Conservation (phyloP, 2,329 filamentous ascomycete species). For the Biscogniauxia marginata region DNA sequence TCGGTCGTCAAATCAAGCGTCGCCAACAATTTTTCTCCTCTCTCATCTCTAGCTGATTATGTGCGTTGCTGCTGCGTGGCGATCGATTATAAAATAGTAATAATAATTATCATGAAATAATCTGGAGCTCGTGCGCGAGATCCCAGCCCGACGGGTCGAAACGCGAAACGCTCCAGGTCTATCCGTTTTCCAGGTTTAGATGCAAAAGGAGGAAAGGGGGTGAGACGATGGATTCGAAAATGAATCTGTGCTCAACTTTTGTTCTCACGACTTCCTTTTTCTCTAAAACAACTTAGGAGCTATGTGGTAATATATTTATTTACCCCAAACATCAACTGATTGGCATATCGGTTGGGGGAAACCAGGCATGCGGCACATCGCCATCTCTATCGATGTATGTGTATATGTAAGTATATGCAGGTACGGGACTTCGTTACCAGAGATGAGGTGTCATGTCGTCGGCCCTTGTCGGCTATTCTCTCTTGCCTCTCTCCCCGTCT, state of each 20-base stretch:
- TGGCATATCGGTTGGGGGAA: not conserved
- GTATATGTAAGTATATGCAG: not conserved
- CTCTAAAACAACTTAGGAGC: not conserved
- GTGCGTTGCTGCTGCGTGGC: not conserved
- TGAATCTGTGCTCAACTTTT: not conserved
- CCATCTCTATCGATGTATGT: not conserved
- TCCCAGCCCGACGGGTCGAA: conserved; percentile 11
- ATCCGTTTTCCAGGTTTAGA: no score
- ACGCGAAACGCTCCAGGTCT: conserved; percentile 8
- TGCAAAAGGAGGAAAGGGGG: not conserved
- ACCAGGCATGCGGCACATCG: not conserved
- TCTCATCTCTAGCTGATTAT: not conserved
- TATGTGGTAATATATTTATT: not conserved
- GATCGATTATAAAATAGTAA: conserved; percentile 2
- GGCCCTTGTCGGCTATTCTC: not conserved
- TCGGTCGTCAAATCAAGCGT: not conserved
- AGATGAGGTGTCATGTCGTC: not conserved
- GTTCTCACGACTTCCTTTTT: not conserved
- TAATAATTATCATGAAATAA: conserved; percentile 1
- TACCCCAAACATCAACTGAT: not conserved
- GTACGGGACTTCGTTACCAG: not conserved
- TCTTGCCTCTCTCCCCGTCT: not conserved
- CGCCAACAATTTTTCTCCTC: not conserved
- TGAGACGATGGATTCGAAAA: not conserved
- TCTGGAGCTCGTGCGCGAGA: not conserved